phyloP scores from a whole-genome alignment of 2,329 filamentous ascomycete genomes.

The Cordyceps javanica region DNA sequence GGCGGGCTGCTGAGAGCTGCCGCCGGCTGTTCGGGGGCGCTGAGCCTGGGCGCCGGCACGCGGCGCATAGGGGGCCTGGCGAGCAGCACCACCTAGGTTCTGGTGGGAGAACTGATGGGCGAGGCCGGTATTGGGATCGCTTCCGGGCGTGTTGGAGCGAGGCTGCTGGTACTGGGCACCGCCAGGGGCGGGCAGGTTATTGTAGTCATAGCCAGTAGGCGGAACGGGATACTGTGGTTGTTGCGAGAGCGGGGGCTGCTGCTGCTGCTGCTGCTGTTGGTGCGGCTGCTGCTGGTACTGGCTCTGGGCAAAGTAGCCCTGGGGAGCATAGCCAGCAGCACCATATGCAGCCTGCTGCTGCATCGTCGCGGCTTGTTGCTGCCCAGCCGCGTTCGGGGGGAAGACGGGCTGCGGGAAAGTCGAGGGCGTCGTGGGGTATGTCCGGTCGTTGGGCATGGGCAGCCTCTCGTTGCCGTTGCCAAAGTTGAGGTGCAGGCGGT shows the following conservation, averaged over 20 bases:
- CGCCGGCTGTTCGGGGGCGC: conserved; percentile 79
- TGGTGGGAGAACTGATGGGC: conserved; percentile 97
- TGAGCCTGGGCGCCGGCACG: conserved; percentile 63
- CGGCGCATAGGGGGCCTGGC: conserved; percentile 62
- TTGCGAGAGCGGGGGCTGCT: conserved; percentile 40
- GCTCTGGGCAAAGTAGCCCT: conserved; percentile 38
- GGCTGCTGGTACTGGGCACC: conserved; percentile 35
- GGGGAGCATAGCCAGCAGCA: conserved; percentile 17
- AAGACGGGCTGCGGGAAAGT: conserved; percentile 91
- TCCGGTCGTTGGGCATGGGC: conserved; percentile 53
- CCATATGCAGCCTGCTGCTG: conserved; percentile 39
- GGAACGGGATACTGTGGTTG: conserved; percentile 40
- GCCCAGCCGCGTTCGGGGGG: conserved; percentile 25
- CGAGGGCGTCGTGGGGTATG: conserved; percentile 84
- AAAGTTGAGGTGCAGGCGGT: conserved; percentile 61
- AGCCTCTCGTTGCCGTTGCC: conserved; percentile 61
- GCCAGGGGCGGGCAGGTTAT: conserved; percentile 36
- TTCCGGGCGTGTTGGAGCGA: conserved; percentile 54
- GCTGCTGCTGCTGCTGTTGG: conserved; percentile 54
- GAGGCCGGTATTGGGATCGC: conserved; percentile 83
- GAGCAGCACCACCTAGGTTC: conserved; percentile 71
- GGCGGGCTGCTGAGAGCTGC: conserved; percentile 53
- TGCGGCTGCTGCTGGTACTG: conserved; percentile 62
- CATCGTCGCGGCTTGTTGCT: conserved; percentile 24
- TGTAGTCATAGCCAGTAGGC: conserved; percentile 40